Base-by-base conservation (phyloP, 2,329 filamentous ascomycete species). In the Microsporum audouinii region DNA sequence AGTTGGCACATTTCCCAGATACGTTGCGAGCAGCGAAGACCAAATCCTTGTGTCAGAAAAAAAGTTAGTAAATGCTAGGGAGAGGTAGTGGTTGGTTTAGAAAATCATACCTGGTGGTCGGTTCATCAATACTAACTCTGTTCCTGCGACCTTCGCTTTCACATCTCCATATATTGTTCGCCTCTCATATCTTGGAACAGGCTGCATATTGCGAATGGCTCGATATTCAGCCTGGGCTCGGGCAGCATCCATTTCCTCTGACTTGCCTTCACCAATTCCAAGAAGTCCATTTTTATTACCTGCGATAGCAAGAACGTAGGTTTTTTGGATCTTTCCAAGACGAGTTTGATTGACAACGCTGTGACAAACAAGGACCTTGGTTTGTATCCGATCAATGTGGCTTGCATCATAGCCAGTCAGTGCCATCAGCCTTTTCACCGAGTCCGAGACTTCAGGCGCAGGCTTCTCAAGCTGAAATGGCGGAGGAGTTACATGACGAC, bases 1-100 rank as follows among this genome's bases (percentile, higher is more conserved):
- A 86, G 86, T 65, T 90, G 88, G 71, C 89, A 91, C 80, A 99
- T 91, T 75, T 99, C 92, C 76, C 91, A 97, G 73, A 99, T 92
- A 66, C 91, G 84, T 71, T 89, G 85, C 68, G 95, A 90, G 72
- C 89, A 90, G 70, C 94, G 89, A 67, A 97, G 86, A 71, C 94
- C 94, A 70, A 96, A 99, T 63, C 94, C 94, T 29, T 31, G 53
- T 49, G 31, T 64, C 61, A 65, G 57, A 60, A 17, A 38, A 29
- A 29, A 31, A 41, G 17, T 49, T 51, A 38, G 51, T 38, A 31
- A 62, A 39, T 17, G 38, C 45, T 31, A 34, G 58, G 27, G 6
- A 47, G 57, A 49, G n/a, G n/a, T 27, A 47, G 33, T 38, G 36
- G 17, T 7, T 4, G 23, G 3, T 45, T 31, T 39, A 38, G 12